phyloP scores from a whole-genome alignment of 2,329 filamentous ascomycete species.

The Stagonosporopsis vannaccii region DNA sequence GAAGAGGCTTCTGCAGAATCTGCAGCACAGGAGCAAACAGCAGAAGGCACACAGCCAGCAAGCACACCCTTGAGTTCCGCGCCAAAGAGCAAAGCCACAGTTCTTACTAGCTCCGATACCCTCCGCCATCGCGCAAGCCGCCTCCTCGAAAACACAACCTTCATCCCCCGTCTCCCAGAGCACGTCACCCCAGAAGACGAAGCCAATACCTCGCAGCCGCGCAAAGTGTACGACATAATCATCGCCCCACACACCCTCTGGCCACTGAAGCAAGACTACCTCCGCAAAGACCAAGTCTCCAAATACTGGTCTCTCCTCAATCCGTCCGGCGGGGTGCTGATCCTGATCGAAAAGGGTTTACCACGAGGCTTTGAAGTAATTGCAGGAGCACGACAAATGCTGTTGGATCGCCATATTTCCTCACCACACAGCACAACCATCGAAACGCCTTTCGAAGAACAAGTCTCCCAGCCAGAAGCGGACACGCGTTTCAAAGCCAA shows the following conservation, averaged over 20 bases:
- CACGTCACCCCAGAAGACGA: conserved; percentile 71
- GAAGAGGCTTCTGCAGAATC: conserved; percentile 46
- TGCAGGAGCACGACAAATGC: conserved; percentile 79
- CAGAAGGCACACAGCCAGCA: conserved; percentile 17
- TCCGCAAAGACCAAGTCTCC: conserved; percentile 79
- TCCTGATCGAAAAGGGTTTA: conserved; percentile 89
- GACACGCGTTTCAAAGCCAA: conserved; percentile 52
- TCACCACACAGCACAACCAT: conserved; percentile 62
- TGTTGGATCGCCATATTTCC: conserved; percentile 78
- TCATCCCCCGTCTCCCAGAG: conserved; percentile 90
- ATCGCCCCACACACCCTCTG: conserved; percentile 87
- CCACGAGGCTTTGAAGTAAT: conserved; percentile 92
- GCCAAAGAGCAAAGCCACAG: conserved; percentile 77
- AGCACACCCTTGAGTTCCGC: conserved; percentile 38
- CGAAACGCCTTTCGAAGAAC: conserved; percentile 48
- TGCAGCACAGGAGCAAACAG: conserved; percentile 23
- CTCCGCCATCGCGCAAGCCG: conserved; percentile 77
- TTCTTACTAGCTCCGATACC: conserved; percentile 77
- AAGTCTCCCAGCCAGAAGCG: conserved; percentile 49
- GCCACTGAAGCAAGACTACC: conserved; percentile 75
- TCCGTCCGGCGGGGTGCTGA: conserved; percentile 82
- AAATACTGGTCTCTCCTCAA: conserved; percentile 90
- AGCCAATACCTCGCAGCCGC: conserved; percentile 47
- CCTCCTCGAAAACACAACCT: conserved; percentile 87
- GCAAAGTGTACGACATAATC: conserved; percentile 88